A percentile compares a stretch with the other conserved stretches of the same genome.
Conservation (phyloP, 768 basidiomycete species). For the Pholiota microspora region DNA sequence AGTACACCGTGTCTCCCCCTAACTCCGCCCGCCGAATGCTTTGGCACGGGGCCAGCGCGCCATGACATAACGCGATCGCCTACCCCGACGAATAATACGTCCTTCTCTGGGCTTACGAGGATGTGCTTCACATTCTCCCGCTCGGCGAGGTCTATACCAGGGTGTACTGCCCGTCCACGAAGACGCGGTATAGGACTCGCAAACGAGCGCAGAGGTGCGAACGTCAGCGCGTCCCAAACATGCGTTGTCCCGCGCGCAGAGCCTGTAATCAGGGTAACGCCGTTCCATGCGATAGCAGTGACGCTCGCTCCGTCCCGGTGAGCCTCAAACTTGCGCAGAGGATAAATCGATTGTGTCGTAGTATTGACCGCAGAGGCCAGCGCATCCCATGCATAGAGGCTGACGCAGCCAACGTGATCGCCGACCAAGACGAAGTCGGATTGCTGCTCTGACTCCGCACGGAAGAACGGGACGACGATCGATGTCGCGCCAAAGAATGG, state of each 20-base stretch:
- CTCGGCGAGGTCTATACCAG: slow-evolving; percentile 19
- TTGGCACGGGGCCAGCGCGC: slow-evolving; percentile 51
- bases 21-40: slow-evolving; percentile 29
- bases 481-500: slow-evolving; percentile 50
- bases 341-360: slow-evolving; percentile 19
- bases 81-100: slow-evolving; percentile 56
- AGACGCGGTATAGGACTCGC: slow-evolving; percentile 40
- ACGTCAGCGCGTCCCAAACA: slow-evolving; percentile 67
- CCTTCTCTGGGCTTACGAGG: slow-evolving; percentile 46
- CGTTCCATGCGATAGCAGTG: slow-evolving; percentile 62
- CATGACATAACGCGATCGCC: slow-evolving; percentile 67
- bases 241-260: slow-evolving; percentile 57
- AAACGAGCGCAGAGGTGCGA: slow-evolving; percentile 56
- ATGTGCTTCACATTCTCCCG: slow-evolving; percentile 54
- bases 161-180: slow-evolving; percentile 20
- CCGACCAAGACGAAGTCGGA: slow-evolving; percentile 59
- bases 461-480: slow-evolving; percentile 48
- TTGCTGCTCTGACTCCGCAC: slow-evolving; percentile 21
- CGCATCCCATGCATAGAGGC: slow-evolving; percentile 53
- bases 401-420: slow-evolving; percentile 63
- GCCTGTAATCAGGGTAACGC: slow-evolving; percentile 61
- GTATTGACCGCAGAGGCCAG: not conserved
- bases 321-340: slow-evolving; percentile 56
- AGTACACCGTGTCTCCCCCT: slow-evolving; percentile 26
- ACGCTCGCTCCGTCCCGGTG: slow-evolving; percentile 58